Base-by-base conservation (phyloP, 768 basidiomycete species). In the Pilatotrama ljubarskyi region DNA sequence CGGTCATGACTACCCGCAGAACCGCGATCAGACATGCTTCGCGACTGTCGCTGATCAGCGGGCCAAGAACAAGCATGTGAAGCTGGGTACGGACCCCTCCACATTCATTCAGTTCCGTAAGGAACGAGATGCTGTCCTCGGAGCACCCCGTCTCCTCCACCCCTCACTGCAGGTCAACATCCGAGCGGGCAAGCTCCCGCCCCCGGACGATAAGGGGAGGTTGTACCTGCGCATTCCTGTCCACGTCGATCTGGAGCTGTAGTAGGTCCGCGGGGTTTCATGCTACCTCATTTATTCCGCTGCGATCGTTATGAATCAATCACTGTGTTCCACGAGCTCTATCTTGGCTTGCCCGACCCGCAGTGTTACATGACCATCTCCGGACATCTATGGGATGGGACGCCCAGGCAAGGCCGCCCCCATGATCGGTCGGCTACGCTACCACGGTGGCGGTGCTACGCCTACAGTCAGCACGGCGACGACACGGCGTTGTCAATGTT, bases 131-230 rank as follows among this genome's bases (percentile, higher is more conserved):
- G 68, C 68, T 5, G 63, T 61, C 1, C 67, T 76, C n/a, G 72
- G 73, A 8, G 66, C 71, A 14, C 74, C 76, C 0, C 62, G 62
- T 17, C 68, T 77, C 4, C 65, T 77, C 24, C 75, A 77, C 66
- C 75, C 73, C 0, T 72, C 73, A 7, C 66, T 76, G 37, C 74
- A 75, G 61, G 74, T 71, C 13, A 76, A 76, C 62, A 73, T 77
- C 38, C 66, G 74, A 17, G 76, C 70, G n/a, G 76, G 76, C 0
- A 68, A 62, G 50, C 65, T 76, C 36, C 70, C 70, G 18, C 67
- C 66, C 14, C 38, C 54, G n/a, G 71, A 72, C 37, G 64, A 62
- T 48, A 32, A 68, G 37, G 71, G 71, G 5, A 52, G 66, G 24
- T 35, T 66, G 41, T 71, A 62, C 53, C 63, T 71, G 24, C 69